Percentiles rank a stretch among this genome's conserved stretches.
These are phyloP conservation scores for Lasiosphaeriaceae sp. DNA, from an alignment of 495 filamentous ascomycete genomes.

Conservation along the genomic window DNA sequence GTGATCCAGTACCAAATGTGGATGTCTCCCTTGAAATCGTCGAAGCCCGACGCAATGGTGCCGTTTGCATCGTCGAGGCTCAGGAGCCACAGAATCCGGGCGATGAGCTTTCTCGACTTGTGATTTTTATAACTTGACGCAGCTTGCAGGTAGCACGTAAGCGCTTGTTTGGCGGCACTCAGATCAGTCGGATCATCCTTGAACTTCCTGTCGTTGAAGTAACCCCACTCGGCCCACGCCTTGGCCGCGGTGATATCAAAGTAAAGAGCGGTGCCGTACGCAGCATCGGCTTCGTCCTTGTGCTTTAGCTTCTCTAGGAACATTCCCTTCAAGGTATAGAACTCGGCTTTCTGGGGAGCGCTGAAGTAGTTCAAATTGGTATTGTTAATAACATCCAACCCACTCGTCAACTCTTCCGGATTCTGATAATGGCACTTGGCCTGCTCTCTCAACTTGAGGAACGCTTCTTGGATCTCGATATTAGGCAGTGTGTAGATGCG, in stretches of 20 bases:
- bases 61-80: conserved; percentile 88
- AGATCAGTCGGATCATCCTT: conserved; percentile 80
- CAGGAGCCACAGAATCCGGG: conserved; percentile 91
- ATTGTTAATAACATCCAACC: conserved; percentile 98
- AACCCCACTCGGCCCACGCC: conserved; percentile 99
- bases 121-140: conserved; percentile 93
- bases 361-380: conserved; percentile 99
- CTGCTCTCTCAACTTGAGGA: conserved; percentile 94
- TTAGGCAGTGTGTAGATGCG: conserved; percentile 98
- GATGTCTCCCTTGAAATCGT: conserved; percentile 91
- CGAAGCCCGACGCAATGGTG: conserved; percentile 73
- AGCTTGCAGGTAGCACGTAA: conserved; percentile 95
- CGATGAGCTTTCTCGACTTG: conserved; percentile 93
- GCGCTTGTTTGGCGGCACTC: conserved; percentile 77
- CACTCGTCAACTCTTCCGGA: conserved; percentile 79
- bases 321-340: conserved; percentile 99
- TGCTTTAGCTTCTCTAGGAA: conserved; percentile 91
- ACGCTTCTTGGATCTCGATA: conserved; percentile 99
- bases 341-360: conserved; percentile 92
- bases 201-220: conserved; percentile 93
- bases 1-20: conserved; percentile 99
- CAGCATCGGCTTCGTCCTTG: conserved; percentile 84
- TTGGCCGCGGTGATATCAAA: conserved; percentile 94
- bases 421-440: conserved; percentile 99
- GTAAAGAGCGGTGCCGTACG: conserved; percentile 90